A percentile compares a stretch with the other conserved stretches of the same genome.
These are phyloP conservation scores for Suillus ampliporus DNA, from an alignment of 768 basidiomycete genomes.

Conservation along the genomic window DNA sequence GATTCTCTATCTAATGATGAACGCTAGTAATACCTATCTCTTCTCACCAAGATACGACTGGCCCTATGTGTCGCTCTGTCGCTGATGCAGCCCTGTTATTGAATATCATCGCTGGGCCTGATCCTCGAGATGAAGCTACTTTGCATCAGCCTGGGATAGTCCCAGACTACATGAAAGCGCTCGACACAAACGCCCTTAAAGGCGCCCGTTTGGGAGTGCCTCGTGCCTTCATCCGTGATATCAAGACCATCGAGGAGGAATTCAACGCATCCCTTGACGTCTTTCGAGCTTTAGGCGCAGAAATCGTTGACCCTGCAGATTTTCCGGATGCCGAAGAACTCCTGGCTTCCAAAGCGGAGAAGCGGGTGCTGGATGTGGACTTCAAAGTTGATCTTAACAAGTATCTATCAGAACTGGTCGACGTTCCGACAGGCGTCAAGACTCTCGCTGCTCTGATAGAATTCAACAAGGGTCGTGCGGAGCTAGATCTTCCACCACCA, in stretches of 20 bases:
- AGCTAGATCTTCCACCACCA: constrained; percentile 47
- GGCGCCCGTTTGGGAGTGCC: constrained; percentile 48
- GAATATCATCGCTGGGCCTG: constrained; percentile 44
- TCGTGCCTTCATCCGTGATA: constrained; percentile 31
- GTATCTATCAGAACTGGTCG: constrained; percentile 51
- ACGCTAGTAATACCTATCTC: constrained; percentile 52
- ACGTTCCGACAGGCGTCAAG: constrained; percentile 65
- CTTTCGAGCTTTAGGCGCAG: constrained; percentile 39
- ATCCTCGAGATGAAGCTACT: constrained; percentile 46
- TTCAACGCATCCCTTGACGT: constrained; percentile 43
- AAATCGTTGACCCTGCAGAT: constrained; percentile 67
- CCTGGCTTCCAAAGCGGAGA: constrained; percentile 55
- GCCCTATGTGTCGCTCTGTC: constrained; percentile 43
- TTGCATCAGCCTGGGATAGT: constrained; percentile 47
- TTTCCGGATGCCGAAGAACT: constrained; percentile 60
- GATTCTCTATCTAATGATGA: neutral
- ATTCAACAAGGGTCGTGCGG: constrained; percentile 59
- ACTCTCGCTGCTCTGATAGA: constrained; percentile 61
- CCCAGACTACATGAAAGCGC: constrained; percentile 57
- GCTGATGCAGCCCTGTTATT: constrained; percentile 44
- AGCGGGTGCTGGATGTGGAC: constrained; percentile 56
- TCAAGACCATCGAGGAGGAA: constrained; percentile 30
- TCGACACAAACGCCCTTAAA: constrained; percentile 48
- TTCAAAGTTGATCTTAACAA: constrained; percentile 58
- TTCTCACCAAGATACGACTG: constrained; percentile 46